A percentile compares a stretch with the other conserved stretches of the same genome.
Conservation (phyloP, 1,284 basidiomycete species). For the Tremellales sp. region DNA sequence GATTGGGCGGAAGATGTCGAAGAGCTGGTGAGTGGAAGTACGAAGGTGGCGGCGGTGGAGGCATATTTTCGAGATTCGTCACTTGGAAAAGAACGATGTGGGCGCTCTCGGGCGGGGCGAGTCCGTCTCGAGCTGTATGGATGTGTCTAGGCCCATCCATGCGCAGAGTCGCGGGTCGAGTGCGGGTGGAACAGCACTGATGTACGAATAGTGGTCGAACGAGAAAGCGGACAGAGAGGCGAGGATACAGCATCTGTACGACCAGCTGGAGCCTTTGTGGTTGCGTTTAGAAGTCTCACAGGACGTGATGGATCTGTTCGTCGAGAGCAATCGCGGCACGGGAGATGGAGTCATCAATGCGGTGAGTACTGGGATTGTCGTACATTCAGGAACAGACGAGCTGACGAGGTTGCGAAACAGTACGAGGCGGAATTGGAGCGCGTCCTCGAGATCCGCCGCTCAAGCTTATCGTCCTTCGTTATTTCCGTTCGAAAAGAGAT, state of each 20-base stretch:
- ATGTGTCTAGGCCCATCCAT: no score
- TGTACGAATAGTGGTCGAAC: slow-evolving; percentile 29
- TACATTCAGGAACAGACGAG: not conserved
- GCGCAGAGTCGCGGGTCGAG: no score
- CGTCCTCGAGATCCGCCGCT: slow-evolving; percentile 82
- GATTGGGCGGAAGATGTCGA: slow-evolving; percentile 35
- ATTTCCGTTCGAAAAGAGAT: slow-evolving; percentile 79
- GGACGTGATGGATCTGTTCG: slow-evolving; percentile 42
- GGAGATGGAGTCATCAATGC: slow-evolving; percentile 39
- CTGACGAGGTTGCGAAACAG: slow-evolving; percentile 22
- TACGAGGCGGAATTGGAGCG: slow-evolving; percentile 88
- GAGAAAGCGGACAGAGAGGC: slow-evolving; percentile 36
- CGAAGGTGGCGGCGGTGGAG: slow-evolving; percentile 1
- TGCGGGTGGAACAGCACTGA: no score
- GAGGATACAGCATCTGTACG: slow-evolving; percentile 43
- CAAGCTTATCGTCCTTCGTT: slow-evolving; percentile 83
- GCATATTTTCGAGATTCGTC: not conserved
- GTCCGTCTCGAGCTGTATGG: no score
- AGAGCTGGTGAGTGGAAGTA: slow-evolving; percentile 27
- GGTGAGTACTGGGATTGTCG: slow-evolving; percentile 21
- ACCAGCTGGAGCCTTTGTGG: slow-evolving; percentile 47
- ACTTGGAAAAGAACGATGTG: not conserved
- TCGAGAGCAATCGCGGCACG: slow-evolving; percentile 44
- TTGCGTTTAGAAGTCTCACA: slow-evolving; percentile 32
- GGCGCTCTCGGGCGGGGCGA: no score